Evolutionary conservation across 2,329 filamentous ascomycete genomes (phyloP), one percentile per base, ranked within the genome.

Genomic region (Ophiognomonia clavigignenti-juglandacearum): DNA sequence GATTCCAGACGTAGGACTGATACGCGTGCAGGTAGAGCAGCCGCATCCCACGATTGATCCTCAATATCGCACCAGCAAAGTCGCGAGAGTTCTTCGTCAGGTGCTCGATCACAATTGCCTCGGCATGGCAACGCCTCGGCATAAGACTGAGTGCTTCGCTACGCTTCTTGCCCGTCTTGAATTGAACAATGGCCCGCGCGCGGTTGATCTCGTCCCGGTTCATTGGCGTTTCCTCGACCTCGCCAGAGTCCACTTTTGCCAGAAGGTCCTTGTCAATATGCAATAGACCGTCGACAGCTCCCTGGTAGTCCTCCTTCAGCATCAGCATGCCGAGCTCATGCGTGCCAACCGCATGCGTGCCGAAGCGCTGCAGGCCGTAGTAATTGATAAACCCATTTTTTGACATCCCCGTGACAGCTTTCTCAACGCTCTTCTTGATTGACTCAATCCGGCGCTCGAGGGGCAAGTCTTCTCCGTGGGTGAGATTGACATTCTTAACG

Each of bases 11-110:
- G 31, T 90, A 79, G 6, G 88, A 95, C 65, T 98, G 93, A 67
- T 96, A 97, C 5, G 93, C 92, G 64, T 98, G 93, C 14, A 96
- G 84, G 62, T 97, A 98, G 86, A 98, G 96, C 49, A 89, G 80
- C 36, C 90, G 81, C 57, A 97, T 73, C 40, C 87, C 88, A 16
- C 91, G 79, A 20, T 86, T 86, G 53, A 98, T 91, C 45, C 78
- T 77, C 60, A 85, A 78, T 43, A 98, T 67, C 1, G 93, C 89
- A 20, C 91, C 91, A 50, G 88, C 76, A 62, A 81, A 93, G 66
- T 98, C 92, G 36, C 75, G 77, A 36, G 69, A 67, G 45, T 71
- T 66, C 48, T 73, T 70, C 24, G 73, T 74, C 5, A 97, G 78
- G 58, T 95, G 87, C 47, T 83, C 80, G 51, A 98, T 86, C 56